Evolutionary conservation across 108 stramenopile genomes (phyloP), one percentile per base, ranked within the genome.

Genomic region (Schizochytrium sp.): DNA sequence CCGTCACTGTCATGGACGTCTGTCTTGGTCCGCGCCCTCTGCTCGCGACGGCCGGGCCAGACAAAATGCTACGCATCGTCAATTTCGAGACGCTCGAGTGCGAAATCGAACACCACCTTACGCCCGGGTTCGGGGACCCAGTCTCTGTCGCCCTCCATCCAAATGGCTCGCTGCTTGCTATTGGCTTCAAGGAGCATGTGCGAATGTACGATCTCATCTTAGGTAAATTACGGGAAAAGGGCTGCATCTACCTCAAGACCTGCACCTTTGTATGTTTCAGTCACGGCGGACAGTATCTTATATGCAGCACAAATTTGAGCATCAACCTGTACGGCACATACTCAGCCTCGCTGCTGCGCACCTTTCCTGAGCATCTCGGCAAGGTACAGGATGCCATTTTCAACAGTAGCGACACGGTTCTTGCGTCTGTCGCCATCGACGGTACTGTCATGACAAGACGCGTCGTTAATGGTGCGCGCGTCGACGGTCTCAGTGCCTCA

Each of bases 11-110:
- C 41, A 57, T 59, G 45, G 83, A 87, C 57, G n/a, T 90, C n/a
- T 88, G 87, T 83, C 23, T 19, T 10, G 76, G 76, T 0, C 87
- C 87, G 57, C 44, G 87, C 44, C 87, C 90, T 2, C 89, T 91
- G n/a, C 53, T 90, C 44, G 87, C 57, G 6, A 90, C 92, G 6
- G 19, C 51, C 25, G 76, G 89, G 29, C 16, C 53, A 23, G 92
- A 92, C 58, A 41, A 76, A 25, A 23, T 72, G 28, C 53, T 90
- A 44, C 72, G 92, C 53, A 44, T 92, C 34, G 89, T 90, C 83
- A 91, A 92, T 71, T 89, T 60, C 60, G 28, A 55, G 63, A 92
- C 58, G 53, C 23, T 58, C 72, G 48, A 87, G 28, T 91, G 90
- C 87, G 88, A 91, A 59, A 60, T 89, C 43, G 60, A 34, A 12